Evolutionary conservation across 2,329 filamentous ascomycete genomes (phyloP), one percentile per base, ranked within the genome.

Genomic region (Colletotrichum magnum): DNA sequence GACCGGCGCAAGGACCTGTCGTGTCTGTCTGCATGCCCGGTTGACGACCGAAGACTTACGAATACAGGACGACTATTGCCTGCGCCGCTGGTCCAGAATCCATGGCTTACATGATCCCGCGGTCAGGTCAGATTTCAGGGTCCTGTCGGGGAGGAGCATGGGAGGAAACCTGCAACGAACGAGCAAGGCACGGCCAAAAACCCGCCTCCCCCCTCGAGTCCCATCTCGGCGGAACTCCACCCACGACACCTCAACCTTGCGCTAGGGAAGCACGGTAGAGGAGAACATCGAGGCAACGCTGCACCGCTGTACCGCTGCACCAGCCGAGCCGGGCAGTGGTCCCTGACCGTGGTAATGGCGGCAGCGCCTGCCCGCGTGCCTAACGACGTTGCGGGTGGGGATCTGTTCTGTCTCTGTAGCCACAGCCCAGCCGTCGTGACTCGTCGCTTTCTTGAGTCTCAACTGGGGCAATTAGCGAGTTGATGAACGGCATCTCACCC

Each of bases 141-240:
- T 69, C 62, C 67, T 69, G 67, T 57, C 62, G 56, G 63, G 59
- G 56, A 36, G 32, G 32, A 65, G 26, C 50, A 61, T 66, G 56
- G 56, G 50, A 66, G 57, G 56, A 60, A 69, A 66, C 62, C 60
- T 67, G 56, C 67, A 61, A 69, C 62, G 47, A 60, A 69, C 62
- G 47, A 60, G 57, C 50, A 69, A 66, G 67, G 67, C 56, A 61
- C 62, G 62, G 62, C 28, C 67, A 67, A 54, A 69, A 69, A 39
- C 50, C 66, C 54, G 66, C 54, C 32, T 36, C 32, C 60, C 64
- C 48, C 43, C 43, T 56, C 24, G n/a, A 57, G 47, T 47, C 62
- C 66, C 66, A 66, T 69, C 66, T 66, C 51, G 66, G 66, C 56
- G 51, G 66, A 69, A 67, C 56, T 69, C 67, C 67, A 60, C 67